Conservation (phyloP, 176 grass and related monocot species). For the Zea luxurians region DNA sequence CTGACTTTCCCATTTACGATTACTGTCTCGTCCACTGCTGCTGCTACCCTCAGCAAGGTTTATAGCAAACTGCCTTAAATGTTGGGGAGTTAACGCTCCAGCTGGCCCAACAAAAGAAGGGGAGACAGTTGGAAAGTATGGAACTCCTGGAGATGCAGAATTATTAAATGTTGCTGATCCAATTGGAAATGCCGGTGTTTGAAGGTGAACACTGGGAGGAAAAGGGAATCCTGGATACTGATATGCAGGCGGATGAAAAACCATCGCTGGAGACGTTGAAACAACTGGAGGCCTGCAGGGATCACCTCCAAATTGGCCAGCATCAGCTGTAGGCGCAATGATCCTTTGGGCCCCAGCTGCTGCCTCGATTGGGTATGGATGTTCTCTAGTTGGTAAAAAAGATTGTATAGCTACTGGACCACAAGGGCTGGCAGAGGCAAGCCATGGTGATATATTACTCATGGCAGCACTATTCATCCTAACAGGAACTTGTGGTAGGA, state of each 20-base stretch:
- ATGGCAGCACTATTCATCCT: constrained; percentile 64
- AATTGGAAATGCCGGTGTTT: constrained; percentile 55
- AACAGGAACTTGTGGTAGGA: constrained; percentile 52
- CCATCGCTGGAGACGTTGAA: constrained; percentile 66
- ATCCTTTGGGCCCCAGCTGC: constrained; percentile 55
- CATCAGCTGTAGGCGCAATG: constrained; percentile 50
- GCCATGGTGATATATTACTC: constrained; percentile 68
- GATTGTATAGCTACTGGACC: constrained; percentile 66
- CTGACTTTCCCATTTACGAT: constrained; percentile 68
- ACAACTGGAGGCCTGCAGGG: constrained; percentile 54
- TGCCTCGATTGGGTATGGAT: constrained; percentile 58
- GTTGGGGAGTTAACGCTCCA: constrained; percentile 57
- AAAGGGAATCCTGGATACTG: constrained; percentile 73
- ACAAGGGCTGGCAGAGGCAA: constrained; percentile 50
- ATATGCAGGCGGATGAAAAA: constrained; percentile 66
- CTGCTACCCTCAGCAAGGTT: constrained; percentile 71
- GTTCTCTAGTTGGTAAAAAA: constrained; percentile 73
- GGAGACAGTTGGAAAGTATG: constrained; percentile 53
- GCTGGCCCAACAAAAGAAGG: constrained; percentile 53
- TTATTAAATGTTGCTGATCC: constrained; percentile 57
- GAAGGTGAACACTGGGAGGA: constrained; percentile 50
- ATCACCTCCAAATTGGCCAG: constrained; percentile 60
- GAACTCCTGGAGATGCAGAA: constrained; percentile 49
- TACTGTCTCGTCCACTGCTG: constrained; percentile 54
- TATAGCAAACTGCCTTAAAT: constrained; percentile 66